Evolutionary conservation across 2,329 filamentous ascomycete species (phyloP).

Genomic region (Aspergillus fischeri): DNA sequence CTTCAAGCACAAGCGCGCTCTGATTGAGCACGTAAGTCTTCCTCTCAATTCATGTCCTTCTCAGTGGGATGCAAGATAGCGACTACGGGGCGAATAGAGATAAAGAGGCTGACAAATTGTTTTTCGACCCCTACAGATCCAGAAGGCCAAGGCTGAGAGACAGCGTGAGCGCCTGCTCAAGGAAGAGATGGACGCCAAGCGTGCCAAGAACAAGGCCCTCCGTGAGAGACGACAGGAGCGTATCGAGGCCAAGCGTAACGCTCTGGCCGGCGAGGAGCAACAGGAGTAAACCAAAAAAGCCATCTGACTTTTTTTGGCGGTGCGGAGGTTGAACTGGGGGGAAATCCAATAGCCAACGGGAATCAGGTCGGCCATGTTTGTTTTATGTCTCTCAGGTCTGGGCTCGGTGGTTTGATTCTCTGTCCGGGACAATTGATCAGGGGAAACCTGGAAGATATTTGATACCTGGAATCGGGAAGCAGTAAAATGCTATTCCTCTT

Average conservation of each 20-base stretch:
- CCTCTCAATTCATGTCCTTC: conserved; percentile 2
- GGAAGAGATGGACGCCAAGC: conserved; percentile 99
- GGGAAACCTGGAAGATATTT: neutral
- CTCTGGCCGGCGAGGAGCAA: conserved; percentile 68
- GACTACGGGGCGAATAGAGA: neutral
- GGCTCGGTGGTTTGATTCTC: conserved; percentile 18
- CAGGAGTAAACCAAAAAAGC: conserved; percentile 32
- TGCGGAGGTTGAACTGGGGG: conserved; percentile 34
- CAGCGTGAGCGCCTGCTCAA: conserved; percentile 90
- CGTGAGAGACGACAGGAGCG: conserved; percentile 97
- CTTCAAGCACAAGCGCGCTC: conserved; percentile 99
- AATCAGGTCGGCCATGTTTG: conserved; percentile 24
- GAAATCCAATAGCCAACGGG: conserved; percentile 27
- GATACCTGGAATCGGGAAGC: conserved; percentile 15
- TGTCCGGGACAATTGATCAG: conserved; percentile 11
- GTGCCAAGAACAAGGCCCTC: conserved; percentile 99
- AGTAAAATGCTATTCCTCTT: conserved; percentile 12
- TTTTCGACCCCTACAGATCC: conserved; percentile 63
- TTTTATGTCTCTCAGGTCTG: conserved; percentile 21
- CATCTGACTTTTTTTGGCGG: conserved; percentile 26
- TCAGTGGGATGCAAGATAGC: conserved; percentile 12
- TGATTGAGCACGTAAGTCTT: conserved; percentile 94
- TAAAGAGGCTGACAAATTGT: conserved; percentile 19
- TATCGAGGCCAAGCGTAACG: conserved; percentile 83
- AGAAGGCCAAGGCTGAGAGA: conserved; percentile 99